phyloP scores from a whole-genome alignment of 2,329 filamentous ascomycete species.

The Chaetomiaceae sp. region DNA sequence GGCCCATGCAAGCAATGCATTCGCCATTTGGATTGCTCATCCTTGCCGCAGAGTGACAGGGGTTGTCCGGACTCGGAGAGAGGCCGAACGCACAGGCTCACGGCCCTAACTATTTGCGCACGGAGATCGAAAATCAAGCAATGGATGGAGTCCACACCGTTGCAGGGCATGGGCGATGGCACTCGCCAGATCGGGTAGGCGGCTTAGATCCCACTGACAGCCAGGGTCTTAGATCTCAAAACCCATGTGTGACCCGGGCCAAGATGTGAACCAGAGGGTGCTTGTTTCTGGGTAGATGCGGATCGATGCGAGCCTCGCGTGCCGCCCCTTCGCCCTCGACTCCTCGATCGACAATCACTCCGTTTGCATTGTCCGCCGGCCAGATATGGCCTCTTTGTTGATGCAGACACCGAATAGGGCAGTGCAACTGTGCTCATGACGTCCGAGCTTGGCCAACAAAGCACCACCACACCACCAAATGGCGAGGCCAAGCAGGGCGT shows the following conservation, averaged over 20 bases:
- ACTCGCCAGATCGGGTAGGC: constrained; percentile 17
- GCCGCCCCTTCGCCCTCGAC: constrained; percentile 15
- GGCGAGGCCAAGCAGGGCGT: constrained; percentile 1
- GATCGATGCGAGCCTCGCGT: constrained; percentile 25
- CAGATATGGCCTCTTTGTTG: constrained; percentile 17
- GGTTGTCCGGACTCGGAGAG: constrained; percentile 15
- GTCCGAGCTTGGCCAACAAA: constrained; percentile 7
- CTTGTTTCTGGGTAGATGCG: constrained; percentile 20
- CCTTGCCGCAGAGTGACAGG: constrained; percentile 22
- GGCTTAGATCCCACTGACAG: constrained; percentile 15
- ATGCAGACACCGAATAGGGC: constrained; percentile 20
- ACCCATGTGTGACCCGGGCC: constrained; percentile 21
- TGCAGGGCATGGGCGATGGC: constrained; percentile 8
- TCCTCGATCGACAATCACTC: constrained; percentile 5
- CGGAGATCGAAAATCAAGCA: constrained; percentile 21
- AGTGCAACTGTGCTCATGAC: not conserved
- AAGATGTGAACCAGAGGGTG: constrained; percentile 20
- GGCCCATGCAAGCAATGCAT: constrained; percentile 22
- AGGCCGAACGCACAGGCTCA: constrained; percentile 21
- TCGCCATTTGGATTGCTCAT: constrained; percentile 9
- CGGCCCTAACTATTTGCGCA: constrained; percentile 21
- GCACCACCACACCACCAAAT: constrained; percentile 17
- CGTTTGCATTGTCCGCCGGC: constrained; percentile 17
- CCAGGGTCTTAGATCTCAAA: constrained; percentile 21
- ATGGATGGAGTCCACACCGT: not conserved